These are phyloP conservation scores for Pyrenochaeta sp. DNA, from an alignment of 2,329 filamentous ascomycete species.

Conservation along the genomic window DNA sequence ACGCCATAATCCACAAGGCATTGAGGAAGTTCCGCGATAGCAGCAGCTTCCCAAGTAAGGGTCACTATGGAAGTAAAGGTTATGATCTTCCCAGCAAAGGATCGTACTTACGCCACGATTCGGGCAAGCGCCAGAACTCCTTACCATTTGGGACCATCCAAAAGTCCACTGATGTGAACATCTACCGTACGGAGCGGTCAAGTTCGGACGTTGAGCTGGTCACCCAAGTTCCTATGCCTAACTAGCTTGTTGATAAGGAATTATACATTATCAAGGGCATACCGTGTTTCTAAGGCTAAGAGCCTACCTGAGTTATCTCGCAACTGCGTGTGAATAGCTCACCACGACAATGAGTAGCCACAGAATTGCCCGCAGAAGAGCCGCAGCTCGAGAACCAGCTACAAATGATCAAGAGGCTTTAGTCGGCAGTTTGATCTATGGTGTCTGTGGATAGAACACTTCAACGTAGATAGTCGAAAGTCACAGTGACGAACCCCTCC, in stretches of 20 bases:
- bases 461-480: no score
- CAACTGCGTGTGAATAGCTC: no score
- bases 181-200: conserved; percentile 25
- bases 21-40: conserved; percentile 16
- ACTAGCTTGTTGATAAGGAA: no score
- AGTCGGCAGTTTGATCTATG: no score
- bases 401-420: no score
- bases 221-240: neutral
- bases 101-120: conserved; percentile 25
- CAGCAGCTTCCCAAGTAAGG: conserved; percentile 23
- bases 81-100: conserved; percentile 22
- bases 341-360: no score
- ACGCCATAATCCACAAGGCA: conserved; percentile 28
- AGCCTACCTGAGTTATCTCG: no score
- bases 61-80: conserved; percentile 20
- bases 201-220: conserved; percentile 21
- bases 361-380: no score
- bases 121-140: conserved; percentile 19
- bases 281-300: no score
- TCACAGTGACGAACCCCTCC: neutral
- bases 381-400: no score
- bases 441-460: no score
- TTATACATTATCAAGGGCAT: no score
- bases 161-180: conserved; percentile 32
- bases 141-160: conserved; percentile 30